Evolutionary conservation across 1,284 basidiomycete species (phyloP), one percentile per base, ranked within the genome.

Genomic region (Pseudozyma thailandica): DNA sequence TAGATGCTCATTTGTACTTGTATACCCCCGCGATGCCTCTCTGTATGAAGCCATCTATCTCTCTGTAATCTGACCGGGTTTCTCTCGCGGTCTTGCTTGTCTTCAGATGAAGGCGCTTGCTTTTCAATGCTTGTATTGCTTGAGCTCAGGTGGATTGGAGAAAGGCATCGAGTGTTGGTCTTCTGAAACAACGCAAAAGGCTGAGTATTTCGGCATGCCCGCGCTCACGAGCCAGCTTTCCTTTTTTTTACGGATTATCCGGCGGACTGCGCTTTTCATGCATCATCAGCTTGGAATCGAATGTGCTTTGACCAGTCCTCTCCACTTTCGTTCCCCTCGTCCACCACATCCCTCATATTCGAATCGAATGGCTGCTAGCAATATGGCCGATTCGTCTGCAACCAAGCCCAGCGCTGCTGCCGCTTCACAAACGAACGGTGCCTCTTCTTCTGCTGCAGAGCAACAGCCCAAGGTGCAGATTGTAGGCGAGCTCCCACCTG

Each of bases 401-500:
- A 10, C 18, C 9, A 7, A 41, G 12, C 12, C 18, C 16, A 41
- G 9, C 20, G 39, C 12, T 21, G 33, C 44, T 12, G 15, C 33
- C 6, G 33, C n/a, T 35, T 23, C 39, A 10, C 20, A 21, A 12
- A 23, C 39, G 6, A 41, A 41, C 8, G 39, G 39, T 21, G 33
- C 44, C 23, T 25, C 39, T 28, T 18, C 48, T 4, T 41, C 27
- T 0, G 21, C 50, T 5, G 23, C 28, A 1, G 16, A 38, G 16
- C 37, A 41, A 23, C 18, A 56, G 21, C 41, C 52, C 2, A 52
- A 60, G 15, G 68, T 60, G 15, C 62, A 62, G 27, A 53, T 76
- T 26, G 53, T 72, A 16, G 68, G 65, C 26, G 57, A 59, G 16
- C 55, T 59, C n/a, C 62, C 63, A 3, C 59, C 57, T 4, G 45